These are phyloP conservation scores for Wallacemonas sp. DNA, from an alignment of 208 protist species.

Conservation along the genomic window DNA sequence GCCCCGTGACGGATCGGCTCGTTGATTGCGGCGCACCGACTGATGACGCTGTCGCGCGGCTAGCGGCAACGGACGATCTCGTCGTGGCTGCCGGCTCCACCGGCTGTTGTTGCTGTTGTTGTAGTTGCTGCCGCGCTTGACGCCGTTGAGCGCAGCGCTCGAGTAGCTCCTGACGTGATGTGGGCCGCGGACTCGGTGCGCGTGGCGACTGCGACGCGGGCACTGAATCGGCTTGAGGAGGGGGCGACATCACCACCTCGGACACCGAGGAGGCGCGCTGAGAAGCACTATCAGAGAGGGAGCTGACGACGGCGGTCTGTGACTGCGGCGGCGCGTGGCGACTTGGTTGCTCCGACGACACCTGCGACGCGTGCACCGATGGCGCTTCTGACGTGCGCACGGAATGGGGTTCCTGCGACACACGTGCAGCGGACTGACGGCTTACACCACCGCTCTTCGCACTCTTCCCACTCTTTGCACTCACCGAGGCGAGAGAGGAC, in stretches of 20 bases:
- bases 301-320: too few relatives aligned
- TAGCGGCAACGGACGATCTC: not conserved
- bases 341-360: not conserved
- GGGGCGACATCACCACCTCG: not conserved
- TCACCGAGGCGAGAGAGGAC: too few relatives aligned
- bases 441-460: too few relatives aligned
- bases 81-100: too few relatives aligned
- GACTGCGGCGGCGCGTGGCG: too few relatives aligned
- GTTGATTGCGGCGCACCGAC: not conserved
- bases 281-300: not conserved
- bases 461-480: too few relatives aligned
- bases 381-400: too few relatives aligned
- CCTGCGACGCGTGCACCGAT: not conserved
- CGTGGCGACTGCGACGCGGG: not conserved
- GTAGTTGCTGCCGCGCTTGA: constrained; percentile 10
- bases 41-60: not conserved
- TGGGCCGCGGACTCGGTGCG: not conserved
- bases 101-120: constrained; percentile 4
- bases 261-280: not conserved
- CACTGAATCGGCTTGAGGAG: not conserved
- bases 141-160: constrained; percentile 3
- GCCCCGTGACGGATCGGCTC: too few relatives aligned
- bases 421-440: too few relatives aligned
- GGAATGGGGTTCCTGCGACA: too few relatives aligned
- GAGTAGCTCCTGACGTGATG: constrained; percentile 3